These are phyloP conservation scores for Melocanna baccifera DNA, from an alignment of 176 grass and related monocot genomes.

Conservation along the genomic window DNA sequence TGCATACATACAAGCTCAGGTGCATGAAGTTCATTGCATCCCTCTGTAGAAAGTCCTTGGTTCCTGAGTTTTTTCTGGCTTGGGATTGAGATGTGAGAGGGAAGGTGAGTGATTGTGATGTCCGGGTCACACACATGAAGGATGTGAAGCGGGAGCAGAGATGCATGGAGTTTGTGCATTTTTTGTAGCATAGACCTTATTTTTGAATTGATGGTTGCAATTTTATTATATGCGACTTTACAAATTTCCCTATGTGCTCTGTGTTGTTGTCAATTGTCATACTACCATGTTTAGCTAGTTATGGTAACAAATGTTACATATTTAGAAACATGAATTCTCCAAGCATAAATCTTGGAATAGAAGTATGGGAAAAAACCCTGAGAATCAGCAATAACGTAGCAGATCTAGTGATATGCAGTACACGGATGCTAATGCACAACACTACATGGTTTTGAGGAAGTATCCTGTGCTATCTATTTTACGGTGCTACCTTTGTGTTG, in stretches of 20 bases:
- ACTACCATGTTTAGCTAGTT: neutral
- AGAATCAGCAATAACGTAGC: neutral
- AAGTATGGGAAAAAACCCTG: neutral
- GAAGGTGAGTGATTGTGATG: neutral
- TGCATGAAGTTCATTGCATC: neutral
- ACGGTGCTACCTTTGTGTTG: too few relatives aligned
- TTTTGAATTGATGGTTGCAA: neutral
- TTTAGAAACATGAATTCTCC: neutral
- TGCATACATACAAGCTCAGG: neutral
- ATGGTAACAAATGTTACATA: neutral
- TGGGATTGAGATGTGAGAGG: neutral
- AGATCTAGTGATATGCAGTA: neutral
- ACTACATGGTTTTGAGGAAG: neutral
- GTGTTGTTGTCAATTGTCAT: neutral
- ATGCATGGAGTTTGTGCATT: neutral
- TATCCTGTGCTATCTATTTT: too few relatives aligned
- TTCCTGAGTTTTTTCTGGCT: neutral
- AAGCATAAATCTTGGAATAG: neutral
- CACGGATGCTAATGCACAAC: neutral
- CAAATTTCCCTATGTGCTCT: neutral
- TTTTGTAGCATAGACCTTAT: neutral
- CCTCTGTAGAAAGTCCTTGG: neutral
- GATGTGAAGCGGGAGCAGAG: neutral
- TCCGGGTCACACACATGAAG: neutral
- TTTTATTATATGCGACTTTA: neutral